Evolutionary conservation across 495 filamentous ascomycete genomes (phyloP).

Genomic region (Xylaria castorea): DNA sequence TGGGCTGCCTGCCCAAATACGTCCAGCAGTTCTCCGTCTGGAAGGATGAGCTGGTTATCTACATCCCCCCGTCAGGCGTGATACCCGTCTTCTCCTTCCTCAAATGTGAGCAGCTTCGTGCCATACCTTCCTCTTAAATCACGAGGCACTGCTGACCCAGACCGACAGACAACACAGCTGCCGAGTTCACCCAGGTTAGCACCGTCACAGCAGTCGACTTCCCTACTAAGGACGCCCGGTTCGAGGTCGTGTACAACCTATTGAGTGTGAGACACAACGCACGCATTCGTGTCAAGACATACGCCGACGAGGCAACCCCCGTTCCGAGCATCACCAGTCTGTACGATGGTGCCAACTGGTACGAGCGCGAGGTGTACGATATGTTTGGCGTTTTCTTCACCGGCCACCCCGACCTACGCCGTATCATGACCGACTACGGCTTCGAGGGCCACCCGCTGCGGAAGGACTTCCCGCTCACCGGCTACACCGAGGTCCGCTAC

Average conservation of each 20-base stretch:
- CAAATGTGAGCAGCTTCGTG: conserved; percentile 64
- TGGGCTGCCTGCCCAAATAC: conserved; percentile 96
- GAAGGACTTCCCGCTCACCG: conserved; percentile 98
- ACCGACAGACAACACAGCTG: conserved; percentile 79
- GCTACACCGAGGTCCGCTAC: conserved; percentile 97
- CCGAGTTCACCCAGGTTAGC: conserved; percentile 92
- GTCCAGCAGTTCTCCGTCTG: conserved; percentile 99
- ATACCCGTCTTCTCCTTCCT: conserved; percentile 93
- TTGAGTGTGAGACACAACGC: conserved; percentile 95
- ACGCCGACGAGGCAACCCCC: conserved; percentile 94
- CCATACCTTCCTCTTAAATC: background rate
- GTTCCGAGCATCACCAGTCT: conserved; percentile 86
- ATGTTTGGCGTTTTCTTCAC: conserved; percentile 97
- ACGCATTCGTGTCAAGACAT: conserved; percentile 97
- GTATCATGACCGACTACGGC: conserved; percentile 99
- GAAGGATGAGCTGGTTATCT: conserved; percentile 98
- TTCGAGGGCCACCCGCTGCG: conserved; percentile 97
- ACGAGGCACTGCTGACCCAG: conserved; percentile 16
- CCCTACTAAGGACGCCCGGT: conserved; percentile 90
- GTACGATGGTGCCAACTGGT: conserved; percentile 98
- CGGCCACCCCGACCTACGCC: conserved; percentile 91
- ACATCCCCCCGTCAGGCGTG: conserved; percentile 85
- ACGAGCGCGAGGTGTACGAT: conserved; percentile 97
- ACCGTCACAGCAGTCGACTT: conserved; percentile 96
- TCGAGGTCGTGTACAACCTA: conserved; percentile 98